A percentile compares a stretch with the other conserved stretches of the same genome.
These are phyloP conservation scores for Symbiodinium natans DNA, from an alignment of 73 alveolate genomes.

Conservation along the genomic window DNA sequence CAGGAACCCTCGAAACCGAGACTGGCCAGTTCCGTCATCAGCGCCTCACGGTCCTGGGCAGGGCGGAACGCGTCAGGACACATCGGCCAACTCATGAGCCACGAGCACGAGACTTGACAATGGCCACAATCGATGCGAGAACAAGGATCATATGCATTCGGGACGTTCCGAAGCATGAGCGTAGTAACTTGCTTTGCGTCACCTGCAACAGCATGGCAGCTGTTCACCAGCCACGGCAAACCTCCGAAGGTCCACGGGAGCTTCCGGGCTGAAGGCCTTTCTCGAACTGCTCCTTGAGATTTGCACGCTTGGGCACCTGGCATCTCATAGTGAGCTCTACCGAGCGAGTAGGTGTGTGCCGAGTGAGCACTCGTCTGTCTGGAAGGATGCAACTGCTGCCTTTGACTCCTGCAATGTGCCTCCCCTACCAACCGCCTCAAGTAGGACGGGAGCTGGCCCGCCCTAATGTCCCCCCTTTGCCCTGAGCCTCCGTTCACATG, in stretches of 20 bases:
- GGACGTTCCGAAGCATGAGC: constrained; percentile 68
- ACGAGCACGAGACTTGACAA: background rate
- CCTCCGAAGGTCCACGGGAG: too few species aligned
- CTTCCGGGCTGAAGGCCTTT: background rate
- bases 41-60: constrained; percentile 56
- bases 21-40: constrained; percentile 52
- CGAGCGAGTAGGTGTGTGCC: too few species aligned
- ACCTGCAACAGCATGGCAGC: background rate
- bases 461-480: too few species aligned
- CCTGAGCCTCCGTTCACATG: too few species aligned
- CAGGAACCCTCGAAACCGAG: constrained; percentile 38
- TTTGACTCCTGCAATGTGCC: too few species aligned
- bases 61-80: background rate
- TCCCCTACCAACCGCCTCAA: too few species aligned
- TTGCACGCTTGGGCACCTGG: background rate
- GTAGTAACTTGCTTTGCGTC: constrained; percentile 56
- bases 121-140: background rate
- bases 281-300: constrained; percentile 8
- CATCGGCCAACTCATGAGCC: background rate
- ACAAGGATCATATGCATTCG: constrained; percentile 38
- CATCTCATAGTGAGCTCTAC: too few species aligned
- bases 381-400: too few species aligned
- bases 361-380: too few species aligned
- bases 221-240: too few species aligned
- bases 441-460: too few species aligned